phyloP scores from a whole-genome alignment of 148 eudicot species.

The Amaranthus cruentus region DNA sequence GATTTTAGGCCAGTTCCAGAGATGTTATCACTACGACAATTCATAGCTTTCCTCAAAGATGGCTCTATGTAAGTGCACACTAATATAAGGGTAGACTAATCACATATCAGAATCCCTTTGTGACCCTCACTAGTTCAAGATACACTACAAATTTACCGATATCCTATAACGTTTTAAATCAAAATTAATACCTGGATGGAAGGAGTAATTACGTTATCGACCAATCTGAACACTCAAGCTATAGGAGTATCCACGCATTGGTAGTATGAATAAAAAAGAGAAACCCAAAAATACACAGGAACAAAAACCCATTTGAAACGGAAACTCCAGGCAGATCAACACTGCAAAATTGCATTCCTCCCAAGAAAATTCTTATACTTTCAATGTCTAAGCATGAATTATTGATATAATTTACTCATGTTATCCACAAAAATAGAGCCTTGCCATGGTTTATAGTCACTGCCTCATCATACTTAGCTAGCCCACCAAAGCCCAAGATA shows the following conservation, averaged over 20 bases:
- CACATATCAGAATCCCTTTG: no score
- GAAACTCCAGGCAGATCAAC: background rate
- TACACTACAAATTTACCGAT: no score
- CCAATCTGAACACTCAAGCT: no score
- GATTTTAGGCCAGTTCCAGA: background rate
- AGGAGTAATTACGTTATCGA: no score
- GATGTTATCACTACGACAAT: background rate
- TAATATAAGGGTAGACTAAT: no score
- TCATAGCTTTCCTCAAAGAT: background rate
- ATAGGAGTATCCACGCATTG: background rate
- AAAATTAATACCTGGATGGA: no score
- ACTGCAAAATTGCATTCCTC: background rate
- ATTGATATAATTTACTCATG: no score
- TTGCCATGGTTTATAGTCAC: background rate
- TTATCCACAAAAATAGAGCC: background rate
- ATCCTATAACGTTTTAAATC: no score
- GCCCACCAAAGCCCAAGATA: background rate
- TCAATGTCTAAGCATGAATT: background rate
- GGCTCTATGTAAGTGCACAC: no score
- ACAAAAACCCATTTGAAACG: background rate
- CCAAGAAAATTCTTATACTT: background rate
- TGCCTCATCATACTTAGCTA: background rate
- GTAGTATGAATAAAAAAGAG: background rate
- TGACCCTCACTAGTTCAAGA: no score
- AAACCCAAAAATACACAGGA: background rate